Evolutionary conservation across 106 monocot genomes (phyloP).

Genomic region (Narthecium ossifragum): DNA sequence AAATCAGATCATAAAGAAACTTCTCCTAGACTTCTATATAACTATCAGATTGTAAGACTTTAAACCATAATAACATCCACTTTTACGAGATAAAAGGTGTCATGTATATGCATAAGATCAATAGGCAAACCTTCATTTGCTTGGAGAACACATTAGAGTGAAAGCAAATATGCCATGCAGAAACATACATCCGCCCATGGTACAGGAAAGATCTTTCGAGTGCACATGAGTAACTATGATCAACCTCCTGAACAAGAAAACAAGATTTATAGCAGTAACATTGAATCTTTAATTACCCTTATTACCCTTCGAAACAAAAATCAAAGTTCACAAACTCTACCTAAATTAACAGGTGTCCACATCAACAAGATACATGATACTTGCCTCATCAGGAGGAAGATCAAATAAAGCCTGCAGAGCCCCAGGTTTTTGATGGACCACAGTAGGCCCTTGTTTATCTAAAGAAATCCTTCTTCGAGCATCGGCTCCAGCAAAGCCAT

Average conservation of each 20-base stretch:
- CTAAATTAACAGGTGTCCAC: not conserved
- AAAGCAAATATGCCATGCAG: conserved; percentile 98
- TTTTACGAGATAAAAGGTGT: too few relatives aligned
- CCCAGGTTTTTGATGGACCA: conserved; percentile 97
- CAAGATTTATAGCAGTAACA: not conserved
- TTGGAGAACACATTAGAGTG: conserved; percentile 99
- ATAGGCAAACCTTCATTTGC: conserved; percentile 97
- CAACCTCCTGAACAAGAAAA: conserved; percentile 53
- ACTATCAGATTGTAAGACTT: too few relatives aligned
- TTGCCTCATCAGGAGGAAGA: conserved; percentile 90
- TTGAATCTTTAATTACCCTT: too few relatives aligned
- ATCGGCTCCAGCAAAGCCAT: conserved; percentile 71
- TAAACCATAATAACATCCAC: too few relatives aligned
- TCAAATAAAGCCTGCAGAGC: conserved; percentile 82
- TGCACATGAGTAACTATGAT: conserved; percentile 98
- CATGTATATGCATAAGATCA: too few relatives aligned
- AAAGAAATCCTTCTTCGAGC: conserved; percentile 66
- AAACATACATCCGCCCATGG: conserved; percentile 98
- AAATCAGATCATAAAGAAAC: too few relatives aligned
- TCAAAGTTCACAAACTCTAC: too few relatives aligned
- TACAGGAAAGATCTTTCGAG: conserved; percentile 98
- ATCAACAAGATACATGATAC: not conserved
- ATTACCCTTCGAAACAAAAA: too few relatives aligned
- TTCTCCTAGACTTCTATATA: too few relatives aligned
- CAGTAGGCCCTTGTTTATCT: conserved; percentile 77